Percentiles rank a stretch among this genome's conserved stretches.
These are phyloP conservation scores for Hanseniaspora valbyensis DNA, from an alignment of 805 yeast species.

Conservation along the genomic window DNA sequence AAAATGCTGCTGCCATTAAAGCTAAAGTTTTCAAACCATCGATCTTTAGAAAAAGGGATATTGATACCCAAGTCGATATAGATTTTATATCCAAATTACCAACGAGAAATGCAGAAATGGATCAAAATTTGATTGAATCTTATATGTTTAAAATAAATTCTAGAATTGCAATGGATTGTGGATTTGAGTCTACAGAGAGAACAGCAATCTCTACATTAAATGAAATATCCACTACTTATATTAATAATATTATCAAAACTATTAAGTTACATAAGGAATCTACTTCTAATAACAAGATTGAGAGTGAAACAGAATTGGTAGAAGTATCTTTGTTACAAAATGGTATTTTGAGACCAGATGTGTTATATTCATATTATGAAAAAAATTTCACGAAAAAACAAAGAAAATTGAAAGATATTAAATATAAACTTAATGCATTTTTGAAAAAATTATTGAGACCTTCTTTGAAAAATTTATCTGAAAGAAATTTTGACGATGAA, in stretches of 20 bases:
- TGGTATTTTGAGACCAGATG: slow-evolving; percentile 73
- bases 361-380: slow-evolving; percentile 58
- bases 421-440: slow-evolving; percentile 53
- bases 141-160: slow-evolving; percentile 60
- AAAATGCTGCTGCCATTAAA: slow-evolving; percentile 3
- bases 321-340: slow-evolving; percentile 63
- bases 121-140: slow-evolving; percentile 50
- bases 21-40: slow-evolving; percentile 14
- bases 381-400: slow-evolving; percentile 64
- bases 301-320: slow-evolving; percentile 38
- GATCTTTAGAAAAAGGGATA: slow-evolving; percentile 29
- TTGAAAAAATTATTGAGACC: slow-evolving; percentile 79
- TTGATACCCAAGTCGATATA: slow-evolving; percentile 56
- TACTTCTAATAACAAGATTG: slow-evolving; percentile 29
- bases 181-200: slow-evolving; percentile 76
- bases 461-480: slow-evolving; percentile 56
- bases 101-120: slow-evolving; percentile 49
- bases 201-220: slow-evolving; percentile 69
- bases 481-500: slow-evolving; percentile 72
- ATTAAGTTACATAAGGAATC: slow-evolving; percentile 64
- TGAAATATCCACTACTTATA: slow-evolving; percentile 70
- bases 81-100: slow-evolving; percentile 69
- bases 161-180: slow-evolving; percentile 79
- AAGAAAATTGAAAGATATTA: slow-evolving; percentile 56
- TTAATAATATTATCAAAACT: slow-evolving; percentile 62